Conservation (phyloP, 2,329 filamentous ascomycete species). For the Thelonectria olida region DNA sequence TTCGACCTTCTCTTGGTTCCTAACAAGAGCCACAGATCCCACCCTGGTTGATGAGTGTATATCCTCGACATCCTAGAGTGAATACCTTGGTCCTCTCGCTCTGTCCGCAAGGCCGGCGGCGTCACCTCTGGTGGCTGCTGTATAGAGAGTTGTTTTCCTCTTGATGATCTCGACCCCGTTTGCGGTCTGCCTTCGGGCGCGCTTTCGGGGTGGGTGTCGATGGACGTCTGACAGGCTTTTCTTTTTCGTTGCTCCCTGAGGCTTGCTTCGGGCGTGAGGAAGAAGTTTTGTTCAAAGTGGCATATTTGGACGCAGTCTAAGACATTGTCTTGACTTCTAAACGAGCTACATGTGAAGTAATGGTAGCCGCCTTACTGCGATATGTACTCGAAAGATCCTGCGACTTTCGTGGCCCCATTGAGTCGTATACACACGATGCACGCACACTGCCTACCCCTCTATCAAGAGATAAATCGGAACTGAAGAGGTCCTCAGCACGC, state of each 20-base stretch:
- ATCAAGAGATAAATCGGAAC: no score
- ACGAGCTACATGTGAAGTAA: no score
- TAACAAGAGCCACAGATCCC: constrained; percentile 19
- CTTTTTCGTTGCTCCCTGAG: constrained; percentile 10
- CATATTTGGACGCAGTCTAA: no score
- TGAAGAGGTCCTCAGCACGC: no score
- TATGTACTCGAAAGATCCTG: no score
- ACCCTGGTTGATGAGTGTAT: constrained; percentile 20
- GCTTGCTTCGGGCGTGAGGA: constrained; percentile 8
- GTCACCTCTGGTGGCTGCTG: not conserved
- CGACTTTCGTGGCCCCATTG: no score
- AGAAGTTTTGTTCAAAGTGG: no score
- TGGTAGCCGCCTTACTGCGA: no score
- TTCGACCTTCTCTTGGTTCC: constrained; percentile 20
- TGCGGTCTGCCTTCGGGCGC: constrained; percentile 16
- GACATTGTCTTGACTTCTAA: no score
- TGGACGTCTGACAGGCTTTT: constrained; percentile 19
- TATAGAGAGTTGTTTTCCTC: constrained; percentile 19
- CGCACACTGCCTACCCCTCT: no score
- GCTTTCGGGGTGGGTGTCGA: constrained; percentile 14
- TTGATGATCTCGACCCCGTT: constrained; percentile 19
- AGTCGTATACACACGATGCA: no score
- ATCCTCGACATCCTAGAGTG: constrained; percentile 18
- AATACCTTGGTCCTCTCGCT: constrained; percentile 18
- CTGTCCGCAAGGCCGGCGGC: constrained; percentile 15